Evolutionary conservation across 441 rosid genomes (phyloP).

Genomic region (Macaranga tanarius): DNA sequence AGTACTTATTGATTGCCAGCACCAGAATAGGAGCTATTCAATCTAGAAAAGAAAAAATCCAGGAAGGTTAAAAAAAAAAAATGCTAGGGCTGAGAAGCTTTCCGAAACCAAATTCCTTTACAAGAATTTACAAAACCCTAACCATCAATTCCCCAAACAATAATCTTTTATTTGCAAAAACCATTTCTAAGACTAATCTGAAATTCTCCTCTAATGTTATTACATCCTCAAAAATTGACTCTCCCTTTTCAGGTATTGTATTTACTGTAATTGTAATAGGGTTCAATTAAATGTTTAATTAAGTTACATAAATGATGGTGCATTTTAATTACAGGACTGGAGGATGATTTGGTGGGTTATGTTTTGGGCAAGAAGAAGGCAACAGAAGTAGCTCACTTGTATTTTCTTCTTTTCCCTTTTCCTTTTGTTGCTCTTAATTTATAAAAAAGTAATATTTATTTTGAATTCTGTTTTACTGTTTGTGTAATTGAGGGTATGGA

Average conservation of each 20-base stretch:
- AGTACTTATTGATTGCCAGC: too few species aligned
- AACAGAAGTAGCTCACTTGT: conserved; percentile 94
- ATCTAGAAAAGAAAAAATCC: background rate
- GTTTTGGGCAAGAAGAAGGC: conserved; percentile 78
- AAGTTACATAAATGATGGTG: background rate
- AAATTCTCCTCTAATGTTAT: conserved; percentile 2
- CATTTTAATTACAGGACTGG: conserved; percentile 48
- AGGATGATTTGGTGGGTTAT: conserved; percentile 66
- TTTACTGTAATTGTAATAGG: background rate
- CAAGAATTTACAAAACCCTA: background rate
- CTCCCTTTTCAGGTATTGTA: conserved; percentile 19
- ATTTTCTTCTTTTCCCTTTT: background rate
- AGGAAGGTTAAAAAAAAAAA: background rate
- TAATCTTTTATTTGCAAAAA: too few species aligned
- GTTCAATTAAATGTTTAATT: background rate
- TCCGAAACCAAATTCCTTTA: conserved; percentile 8
- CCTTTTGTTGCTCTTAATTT: too few species aligned
- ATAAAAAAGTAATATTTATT: background rate
- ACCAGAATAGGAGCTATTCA: too few species aligned
- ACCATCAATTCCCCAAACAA: background rate
- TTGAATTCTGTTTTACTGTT: background rate
- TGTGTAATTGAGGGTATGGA: conserved; percentile 63
- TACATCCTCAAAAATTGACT: conserved; percentile 8
- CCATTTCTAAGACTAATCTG: background rate
- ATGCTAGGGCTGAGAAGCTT: conserved; percentile 9